Conservation (phyloP, 805 yeast genomes). For the Cyberlindnera mycetangii region DNA sequence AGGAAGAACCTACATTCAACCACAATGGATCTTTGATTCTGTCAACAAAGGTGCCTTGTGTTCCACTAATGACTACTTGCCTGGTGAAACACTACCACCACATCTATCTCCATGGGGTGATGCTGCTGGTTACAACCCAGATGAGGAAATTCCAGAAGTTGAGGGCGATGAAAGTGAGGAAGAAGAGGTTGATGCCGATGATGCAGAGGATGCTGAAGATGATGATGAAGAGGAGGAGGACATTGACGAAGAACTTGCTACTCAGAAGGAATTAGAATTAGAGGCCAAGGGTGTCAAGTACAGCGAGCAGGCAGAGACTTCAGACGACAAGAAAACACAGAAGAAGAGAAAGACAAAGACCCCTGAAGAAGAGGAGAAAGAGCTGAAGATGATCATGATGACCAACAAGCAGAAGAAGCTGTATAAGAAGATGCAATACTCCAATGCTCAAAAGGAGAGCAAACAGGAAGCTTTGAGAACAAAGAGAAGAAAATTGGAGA, state of each 20-base stretch:
- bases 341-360: conserved; percentile 35
- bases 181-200: conserved; percentile 50
- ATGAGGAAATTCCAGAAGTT: conserved; percentile 40
- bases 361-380: conserved; percentile 73
- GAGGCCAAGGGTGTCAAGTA: conserved; percentile 86
- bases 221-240: conserved; percentile 48
- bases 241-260: conserved; percentile 32
- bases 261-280: conserved; percentile 81
- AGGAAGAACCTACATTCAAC: conserved; percentile 93
- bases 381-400: conserved; percentile 96
- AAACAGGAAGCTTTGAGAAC: conserved; percentile 65
- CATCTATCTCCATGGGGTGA: conserved; percentile 99
- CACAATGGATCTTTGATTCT: conserved; percentile 96
- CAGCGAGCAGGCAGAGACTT: conserved; percentile 48
- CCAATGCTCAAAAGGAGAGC: conserved; percentile 76
- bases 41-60: conserved; percentile 73
- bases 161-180: conserved; percentile 45
- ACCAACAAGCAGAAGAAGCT: conserved; percentile 91
- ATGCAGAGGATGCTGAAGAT: conserved; percentile 50
- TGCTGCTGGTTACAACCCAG: conserved; percentile 85
- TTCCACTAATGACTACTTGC: conserved; percentile 80
- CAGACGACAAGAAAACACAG: conserved; percentile 18
- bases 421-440: conserved; percentile 93
- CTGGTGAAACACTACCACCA: conserved; percentile 95
- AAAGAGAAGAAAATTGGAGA: conserved; percentile 68